A percentile compares a stretch with the other conserved stretches of the same genome.
Evolutionary conservation across 164 flowering plant species (phyloP).

Genomic region (Hamamelis virginiana): DNA sequence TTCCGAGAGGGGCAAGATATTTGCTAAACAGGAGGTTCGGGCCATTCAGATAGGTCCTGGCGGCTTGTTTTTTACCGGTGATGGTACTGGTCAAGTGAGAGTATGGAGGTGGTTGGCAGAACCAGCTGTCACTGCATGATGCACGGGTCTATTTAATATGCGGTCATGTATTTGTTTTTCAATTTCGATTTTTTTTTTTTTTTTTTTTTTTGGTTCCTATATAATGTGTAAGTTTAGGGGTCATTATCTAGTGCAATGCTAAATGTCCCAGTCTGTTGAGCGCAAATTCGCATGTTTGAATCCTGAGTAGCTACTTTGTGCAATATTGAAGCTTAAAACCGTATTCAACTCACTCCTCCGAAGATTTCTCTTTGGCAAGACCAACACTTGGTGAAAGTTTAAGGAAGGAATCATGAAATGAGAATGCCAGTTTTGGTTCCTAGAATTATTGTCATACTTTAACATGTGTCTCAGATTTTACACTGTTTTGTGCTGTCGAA

Average conservation of each 20-base stretch:
- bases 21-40: conserved; percentile 25
- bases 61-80: conserved; percentile 31
- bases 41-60: conserved; percentile 20
- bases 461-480: too few species aligned
- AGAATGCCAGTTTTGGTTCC: conserved; percentile 3
- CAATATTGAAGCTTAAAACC: too few species aligned
- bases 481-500: too few species aligned
- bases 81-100: conserved; percentile 17
- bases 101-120: conserved; percentile 24
- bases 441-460: too few species aligned
- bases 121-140: conserved; percentile 13
- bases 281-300: too few species aligned
- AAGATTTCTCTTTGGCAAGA: too few species aligned
- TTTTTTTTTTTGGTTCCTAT: neutral
- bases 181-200: too few species aligned
- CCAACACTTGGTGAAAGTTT: too few species aligned
- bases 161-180: neutral
- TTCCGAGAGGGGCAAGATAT: conserved; percentile 36
- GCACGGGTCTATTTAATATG: neutral
- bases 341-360: too few species aligned
- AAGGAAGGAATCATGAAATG: conserved; percentile 6
- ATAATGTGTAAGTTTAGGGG: conserved; percentile 3
- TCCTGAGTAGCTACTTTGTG: too few species aligned
- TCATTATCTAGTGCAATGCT: too few species aligned
- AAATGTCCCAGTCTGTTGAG: too few species aligned